Percentiles rank a stretch among this genome's conserved stretches.
Evolutionary conservation across 1,284 basidiomycete species (phyloP).

Genomic region (Ustilago tritici): DNA sequence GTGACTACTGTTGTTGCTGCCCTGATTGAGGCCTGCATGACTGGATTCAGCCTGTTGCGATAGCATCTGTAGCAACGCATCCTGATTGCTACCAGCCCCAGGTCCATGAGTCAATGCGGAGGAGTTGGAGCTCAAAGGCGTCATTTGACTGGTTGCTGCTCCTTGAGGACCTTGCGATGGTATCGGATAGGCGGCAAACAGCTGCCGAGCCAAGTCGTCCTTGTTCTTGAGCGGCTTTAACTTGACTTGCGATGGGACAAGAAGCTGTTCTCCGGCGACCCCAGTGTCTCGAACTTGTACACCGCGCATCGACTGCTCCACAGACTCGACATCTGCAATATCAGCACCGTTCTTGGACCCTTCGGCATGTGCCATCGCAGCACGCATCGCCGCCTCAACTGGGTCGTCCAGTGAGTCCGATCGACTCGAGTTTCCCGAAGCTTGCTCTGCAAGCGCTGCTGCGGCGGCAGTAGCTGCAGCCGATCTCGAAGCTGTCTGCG

Average conservation of each 20-base stretch:
- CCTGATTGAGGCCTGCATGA: background rate
- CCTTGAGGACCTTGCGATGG: conserved; percentile 1
- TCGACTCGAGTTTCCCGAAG: conserved; percentile 17
- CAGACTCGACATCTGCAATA: conserved; percentile 11
- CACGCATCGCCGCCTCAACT: conserved; percentile 63
- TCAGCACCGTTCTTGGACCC: conserved; percentile 6
- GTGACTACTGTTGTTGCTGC: background rate
- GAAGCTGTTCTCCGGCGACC: conserved; percentile 9
- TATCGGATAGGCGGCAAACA: conserved; percentile 30
- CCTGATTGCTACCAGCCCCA: conserved; percentile 28
- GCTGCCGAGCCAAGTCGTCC: conserved; percentile 26
- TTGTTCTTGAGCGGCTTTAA: conserved; percentile 16
- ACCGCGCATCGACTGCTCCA: conserved; percentile 42
- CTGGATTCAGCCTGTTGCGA: conserved; percentile 3
- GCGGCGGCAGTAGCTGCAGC: conserved; percentile 5
- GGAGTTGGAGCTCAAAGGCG: conserved; percentile 11
- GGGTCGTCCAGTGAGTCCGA: conserved; percentile 58
- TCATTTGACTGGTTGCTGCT: conserved; percentile 11
- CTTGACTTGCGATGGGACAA: conserved; percentile 42
- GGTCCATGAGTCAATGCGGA: conserved; percentile 5
- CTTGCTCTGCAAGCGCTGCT: conserved; percentile 6
- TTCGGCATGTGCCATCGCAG: conserved; percentile 35
- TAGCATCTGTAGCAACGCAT: conserved; percentile 49
- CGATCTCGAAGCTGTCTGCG: background rate
- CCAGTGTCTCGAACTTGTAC: conserved; percentile 36